A percentile compares a stretch with the other conserved stretches of the same genome.
Conservation (phyloP, 768 basidiomycete species). For the Chalciporus sphaerocephalus region DNA sequence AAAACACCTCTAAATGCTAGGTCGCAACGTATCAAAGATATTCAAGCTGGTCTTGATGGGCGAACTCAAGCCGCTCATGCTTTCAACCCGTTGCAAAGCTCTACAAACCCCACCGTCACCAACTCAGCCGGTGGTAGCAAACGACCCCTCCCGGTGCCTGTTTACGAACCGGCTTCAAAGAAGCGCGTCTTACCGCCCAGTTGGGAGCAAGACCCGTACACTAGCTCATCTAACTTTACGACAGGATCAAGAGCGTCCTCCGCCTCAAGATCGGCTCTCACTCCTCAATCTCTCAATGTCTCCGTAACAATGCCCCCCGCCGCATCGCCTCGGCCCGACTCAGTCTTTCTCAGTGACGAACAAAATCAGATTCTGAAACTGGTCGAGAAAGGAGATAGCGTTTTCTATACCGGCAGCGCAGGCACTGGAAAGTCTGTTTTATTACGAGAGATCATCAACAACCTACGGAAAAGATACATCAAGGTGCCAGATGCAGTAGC, state of each 20-base stretch:
- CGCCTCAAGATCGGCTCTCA: conserved; percentile 5
- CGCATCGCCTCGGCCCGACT: conserved; percentile 26
- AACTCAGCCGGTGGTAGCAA: conserved; percentile 31
- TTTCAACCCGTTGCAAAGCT: conserved; percentile 10
- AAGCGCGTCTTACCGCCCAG: conserved; percentile 54
- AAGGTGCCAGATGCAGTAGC: conserved; percentile 72
- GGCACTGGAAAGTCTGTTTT: conserved; percentile 97
- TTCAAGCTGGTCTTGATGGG: conserved; percentile 52
- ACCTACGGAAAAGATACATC: conserved; percentile 51
- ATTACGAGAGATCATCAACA: conserved; percentile 83
- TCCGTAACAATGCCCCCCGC: conserved; percentile 3
- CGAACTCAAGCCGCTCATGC: conserved; percentile 31
- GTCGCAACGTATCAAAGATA: conserved; percentile 48
- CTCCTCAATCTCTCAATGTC: conserved; percentile 6
- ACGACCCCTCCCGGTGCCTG: conserved; percentile 24
- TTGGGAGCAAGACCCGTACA: conserved; percentile 40
- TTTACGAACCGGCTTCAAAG: conserved; percentile 36
- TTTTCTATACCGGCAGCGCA: conserved; percentile 98
- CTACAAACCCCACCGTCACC: conserved; percentile 10
- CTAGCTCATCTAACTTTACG: conserved; percentile 35
- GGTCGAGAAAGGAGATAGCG: conserved; percentile 64
- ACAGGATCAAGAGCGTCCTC: conserved; percentile 12
- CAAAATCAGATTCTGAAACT: conserved; percentile 80
- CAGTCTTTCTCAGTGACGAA: conserved; percentile 73
- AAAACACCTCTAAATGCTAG: conserved; percentile 23